Base-by-base conservation (phyloP, 345 rosid species). In the Hypericum androsaemum region DNA sequence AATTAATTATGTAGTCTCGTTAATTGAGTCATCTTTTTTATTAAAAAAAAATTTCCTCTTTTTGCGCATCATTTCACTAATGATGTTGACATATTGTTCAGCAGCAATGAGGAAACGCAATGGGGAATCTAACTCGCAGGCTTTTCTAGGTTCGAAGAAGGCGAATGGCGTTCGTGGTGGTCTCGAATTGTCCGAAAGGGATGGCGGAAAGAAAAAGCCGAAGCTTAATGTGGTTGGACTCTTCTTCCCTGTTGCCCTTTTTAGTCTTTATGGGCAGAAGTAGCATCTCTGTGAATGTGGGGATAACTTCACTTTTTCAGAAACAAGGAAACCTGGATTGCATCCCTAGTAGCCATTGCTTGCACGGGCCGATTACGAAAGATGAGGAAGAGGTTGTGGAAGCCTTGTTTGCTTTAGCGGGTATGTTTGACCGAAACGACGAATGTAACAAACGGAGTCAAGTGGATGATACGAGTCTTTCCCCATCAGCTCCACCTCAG, bases 371-470 rank as follows among this genome's bases (percentile, higher is more conserved):
- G 38, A 86, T 86, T 66, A 74, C 95, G 10, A 86, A 89, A 69
- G 98, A 89, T 57, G 98, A 89, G 80, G 83, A 82, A 69, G 98
- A 89, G 77, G 98, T 82, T 51, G 98, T 68, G n/a, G 94, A 86
- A 70, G 79, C 95, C 32, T 65, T 89, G 53, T 82, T 65, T 66
- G 74, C 84, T 60, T 71, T 89, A 79, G 98, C 98, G 6, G 83
- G 75, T 63, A 76, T 84, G 88, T 76, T 82, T 65, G 66, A 71
- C 7, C 68, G 70, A 62, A 39, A 54, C 65, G 62, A 32, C 47
- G 7, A 12, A 58, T 14, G 58, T 15, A 13, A 52, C 38, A 61
- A 42, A 60, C 68, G 59, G 45, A 68, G 47, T 59, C 60, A 71
- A 57, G 43, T 62, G 53, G 61, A 54, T 16, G 12, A 13, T 28